phyloP scores from a whole-genome alignment of 306 rosid species.

The Argentina anserina region DNA sequence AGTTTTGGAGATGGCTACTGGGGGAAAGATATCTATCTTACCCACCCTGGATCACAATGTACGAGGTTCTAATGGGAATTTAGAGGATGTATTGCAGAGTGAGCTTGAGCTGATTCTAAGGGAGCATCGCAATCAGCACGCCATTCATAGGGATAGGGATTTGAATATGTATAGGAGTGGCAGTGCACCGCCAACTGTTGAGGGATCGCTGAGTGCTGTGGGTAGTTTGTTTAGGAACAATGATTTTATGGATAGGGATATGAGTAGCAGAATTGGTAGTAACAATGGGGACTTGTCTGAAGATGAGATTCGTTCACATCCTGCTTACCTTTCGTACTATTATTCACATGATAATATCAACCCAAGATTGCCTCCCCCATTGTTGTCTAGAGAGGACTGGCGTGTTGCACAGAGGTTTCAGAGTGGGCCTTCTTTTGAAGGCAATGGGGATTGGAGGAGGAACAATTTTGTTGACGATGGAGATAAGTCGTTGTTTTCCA shows the following conservation, averaged over 20 bases:
- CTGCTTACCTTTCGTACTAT: constrained; percentile 81
- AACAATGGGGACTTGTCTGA: constrained; percentile 62
- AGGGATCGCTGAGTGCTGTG: constrained; percentile 79
- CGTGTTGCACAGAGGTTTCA: constrained; percentile 90
- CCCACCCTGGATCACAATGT: constrained; percentile 27
- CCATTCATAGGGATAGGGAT: constrained; percentile 56
- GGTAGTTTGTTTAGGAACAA: constrained; percentile 59
- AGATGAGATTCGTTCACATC: constrained; percentile 85
- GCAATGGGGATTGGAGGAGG: constrained; percentile 69
- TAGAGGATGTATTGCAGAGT: constrained; percentile 62
- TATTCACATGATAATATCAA: constrained; percentile 72
- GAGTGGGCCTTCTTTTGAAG: constrained; percentile 56
- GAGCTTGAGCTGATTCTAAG: constrained; percentile 71
- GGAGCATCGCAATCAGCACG: constrained; percentile 57
- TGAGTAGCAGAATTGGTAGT: constrained; percentile 32
- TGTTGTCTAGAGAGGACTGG: constrained; percentile 94
- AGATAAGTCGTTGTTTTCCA: constrained; percentile 66
- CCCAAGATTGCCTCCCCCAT: constrained; percentile 88
- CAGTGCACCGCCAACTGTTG: constrained; percentile 97
- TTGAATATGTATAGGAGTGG: constrained; percentile 83
- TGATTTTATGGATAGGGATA: constrained; percentile 37
- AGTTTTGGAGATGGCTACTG: constrained; percentile 55
- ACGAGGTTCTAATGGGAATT: constrained; percentile 44
- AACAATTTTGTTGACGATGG: constrained; percentile 38
- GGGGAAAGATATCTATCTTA: constrained; percentile 47